Percentiles rank a stretch among this genome's conserved stretches.
phyloP scores from a whole-genome alignment of 768 basidiomycete species.

The Tricholoma terreum region DNA sequence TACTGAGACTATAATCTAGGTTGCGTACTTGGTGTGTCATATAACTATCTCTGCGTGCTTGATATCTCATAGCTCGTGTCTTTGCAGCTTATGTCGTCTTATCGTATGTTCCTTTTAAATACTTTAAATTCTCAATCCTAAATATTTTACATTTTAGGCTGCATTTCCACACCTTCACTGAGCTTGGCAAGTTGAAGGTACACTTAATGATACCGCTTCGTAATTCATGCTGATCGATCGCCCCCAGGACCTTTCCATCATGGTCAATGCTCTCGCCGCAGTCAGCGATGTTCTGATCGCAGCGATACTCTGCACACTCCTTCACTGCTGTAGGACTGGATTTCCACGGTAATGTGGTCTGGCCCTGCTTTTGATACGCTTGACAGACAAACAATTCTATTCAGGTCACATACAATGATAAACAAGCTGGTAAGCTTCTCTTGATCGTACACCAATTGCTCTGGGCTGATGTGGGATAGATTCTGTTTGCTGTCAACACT shows the following conservation, averaged over 20 bases:
- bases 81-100: conserved; percentile 30
- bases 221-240: not conserved
- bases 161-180: conserved; percentile 29
- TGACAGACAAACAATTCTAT: not conserved
- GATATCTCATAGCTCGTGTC: not conserved
- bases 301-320: conserved; percentile 34
- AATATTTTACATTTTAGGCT: conserved; percentile 17
- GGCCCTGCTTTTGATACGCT: not conserved
- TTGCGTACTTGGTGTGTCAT: conserved; percentile 29
- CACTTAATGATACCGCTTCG: not conserved
- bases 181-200: conserved; percentile 30
- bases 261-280: conserved; percentile 44
- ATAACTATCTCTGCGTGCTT: not conserved
- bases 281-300: conserved; percentile 48
- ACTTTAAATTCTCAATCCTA: conserved; percentile 3
- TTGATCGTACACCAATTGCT: no score
- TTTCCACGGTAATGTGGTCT: conserved; percentile 33
- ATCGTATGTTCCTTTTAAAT: conserved; percentile 26
- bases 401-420: conserved; percentile 47
- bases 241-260: conserved; percentile 35
- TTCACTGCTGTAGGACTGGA: conserved; percentile 46
- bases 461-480: conserved; percentile 27
- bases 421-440: conserved; percentile 36
- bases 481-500: conserved; percentile 44
- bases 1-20: conserved; percentile 19